Evolutionary conservation across 805 yeast genomes (phyloP), one percentile per base, ranked within the genome.

Genomic region (Millerozyma miso): DNA sequence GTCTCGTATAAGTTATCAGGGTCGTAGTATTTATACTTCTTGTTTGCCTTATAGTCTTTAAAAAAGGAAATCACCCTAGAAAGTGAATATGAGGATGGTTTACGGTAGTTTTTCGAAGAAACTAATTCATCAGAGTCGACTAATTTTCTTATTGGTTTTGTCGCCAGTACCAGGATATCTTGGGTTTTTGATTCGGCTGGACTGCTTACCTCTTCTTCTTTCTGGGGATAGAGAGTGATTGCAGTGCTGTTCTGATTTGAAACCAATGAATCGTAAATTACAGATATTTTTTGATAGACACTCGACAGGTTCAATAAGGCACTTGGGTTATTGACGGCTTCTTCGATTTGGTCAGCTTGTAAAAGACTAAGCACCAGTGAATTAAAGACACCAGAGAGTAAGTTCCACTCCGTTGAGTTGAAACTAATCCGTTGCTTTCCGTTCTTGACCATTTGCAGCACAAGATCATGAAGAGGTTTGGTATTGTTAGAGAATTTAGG

Each of bases 1-100:
- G 43, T 40, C 23, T 40, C 43, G 18, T 40, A 40, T 7, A 17
- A 19, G 20, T 40, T 40, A 16, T 31, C 35, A 8, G 44, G 41
- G 19, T 41, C 44, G 15, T 37, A 8, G 19, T 41, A 37, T 5
- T 23, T 6, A 29, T 41, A 37, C 34, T 38, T 37, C 6, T 36
- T 32, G 32, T 40, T 38, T 12, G 15, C 20, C 4, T 19, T 37
- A n/a, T 14, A 23, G n/a, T 12, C 18, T 17, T 18, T 19, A 7
- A 38, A 10, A 18, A 31, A 12, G 13, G 17, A 17, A 10, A n/a
- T 19, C 14, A 13, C 4, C 15, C 13, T 19, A 16, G 23, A 31
- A 17, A 31, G 15, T 23, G 29, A 23, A 23, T 6, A 23, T 10
- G 10, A 6, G 10, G 6, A 6, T 23, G 29, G 29, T 23, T 23